Evolutionary conservation across 768 basidiomycete genomes (phyloP), one percentile per base, ranked within the genome.

Genomic region (Panus rudis): DNA sequence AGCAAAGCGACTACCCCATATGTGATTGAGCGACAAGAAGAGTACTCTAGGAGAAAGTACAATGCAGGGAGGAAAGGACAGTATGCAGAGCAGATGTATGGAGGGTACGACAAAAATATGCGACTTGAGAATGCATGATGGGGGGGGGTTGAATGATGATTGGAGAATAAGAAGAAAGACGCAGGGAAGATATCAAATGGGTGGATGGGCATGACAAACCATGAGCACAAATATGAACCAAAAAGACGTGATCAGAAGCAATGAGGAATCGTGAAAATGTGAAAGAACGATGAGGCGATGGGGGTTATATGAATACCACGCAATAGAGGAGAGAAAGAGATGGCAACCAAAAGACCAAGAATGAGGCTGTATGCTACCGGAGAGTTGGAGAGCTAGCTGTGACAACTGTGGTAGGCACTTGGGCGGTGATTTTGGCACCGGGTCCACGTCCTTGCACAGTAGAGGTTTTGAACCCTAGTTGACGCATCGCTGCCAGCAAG

Each of bases 401-500:
- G 51, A 47, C 43, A 26, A 40, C 41, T 37, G 51, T 44, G 27
- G 50, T 47, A 47, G 48, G 33, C 35, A 42, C 41, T 31, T 50
- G 43, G 30, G 52, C 51, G 28, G 37, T 30, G 10, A 53, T 19
- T 39, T 48, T 47, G 11, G 45, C 51, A 14, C 42, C 43, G 21
- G 28, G 44, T 27, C 54, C 54, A 10, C 58, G 55, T 13, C 48
- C 45, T 52, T 75, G 82, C 50, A 78, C 71, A 13, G 84, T 79
- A 14, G 85, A 79, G 19, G 86, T 89, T 73, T 81, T 91, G 75
- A 96, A 94, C 21, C 92, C 92, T 45, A 96, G 73, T 56, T 87
- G 81, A 30, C 84, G 82, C 78, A 96, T 83, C 19, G 68, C 68
- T 61, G 79, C 68, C 45, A 92, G 69, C 24, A 96, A 69, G 60